These are phyloP conservation scores for Tinospora cordifolia DNA, from an alignment of 164 flowering plant species.

Conservation along the genomic window DNA sequence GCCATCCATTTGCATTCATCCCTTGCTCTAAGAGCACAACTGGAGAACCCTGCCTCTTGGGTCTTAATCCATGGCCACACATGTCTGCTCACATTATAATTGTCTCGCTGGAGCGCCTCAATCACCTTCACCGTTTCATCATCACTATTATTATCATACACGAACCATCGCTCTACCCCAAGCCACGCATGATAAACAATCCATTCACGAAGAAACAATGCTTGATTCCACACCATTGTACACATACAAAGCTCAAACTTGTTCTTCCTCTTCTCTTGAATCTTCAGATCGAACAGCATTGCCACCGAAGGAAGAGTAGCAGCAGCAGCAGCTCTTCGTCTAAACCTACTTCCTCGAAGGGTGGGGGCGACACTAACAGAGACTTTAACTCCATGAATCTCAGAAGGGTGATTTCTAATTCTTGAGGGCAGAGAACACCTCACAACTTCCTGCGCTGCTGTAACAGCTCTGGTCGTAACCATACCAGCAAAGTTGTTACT, in stretches of 20 bases:
- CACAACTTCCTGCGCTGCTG: conserved; percentile 77
- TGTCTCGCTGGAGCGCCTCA: conserved; percentile 33
- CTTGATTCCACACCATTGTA: conserved; percentile 92
- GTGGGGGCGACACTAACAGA: conserved; percentile 35
- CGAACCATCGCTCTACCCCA: conserved; percentile 79
- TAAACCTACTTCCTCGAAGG: conserved; percentile 5
- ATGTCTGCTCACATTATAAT: conserved; percentile 61
- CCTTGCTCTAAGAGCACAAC: conserved; percentile 60
- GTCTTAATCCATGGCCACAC: conserved; percentile 91
- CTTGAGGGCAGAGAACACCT: conserved; percentile 58
- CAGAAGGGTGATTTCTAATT: conserved; percentile 30
- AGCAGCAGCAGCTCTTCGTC: background rate
- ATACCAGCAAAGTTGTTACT: conserved; percentile 13
- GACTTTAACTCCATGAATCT: conserved; percentile 45
- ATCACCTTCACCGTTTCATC: conserved; percentile 48
- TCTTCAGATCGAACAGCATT: conserved; percentile 19
- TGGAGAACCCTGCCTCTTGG: conserved; percentile 92
- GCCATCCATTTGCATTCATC: conserved; percentile 73
- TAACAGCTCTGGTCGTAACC: conserved; percentile 35
- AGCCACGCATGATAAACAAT: conserved; percentile 72
- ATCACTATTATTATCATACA: conserved; percentile 83
- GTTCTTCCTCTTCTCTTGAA: conserved; percentile 6
- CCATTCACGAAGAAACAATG: conserved; percentile 61
- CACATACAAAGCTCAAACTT: conserved; percentile 79
- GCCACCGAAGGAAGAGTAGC: conserved; percentile 68